Evolutionary conservation across 2,329 filamentous ascomycete genomes (phyloP).

Genomic region (Aspergillus phoenicis): DNA sequence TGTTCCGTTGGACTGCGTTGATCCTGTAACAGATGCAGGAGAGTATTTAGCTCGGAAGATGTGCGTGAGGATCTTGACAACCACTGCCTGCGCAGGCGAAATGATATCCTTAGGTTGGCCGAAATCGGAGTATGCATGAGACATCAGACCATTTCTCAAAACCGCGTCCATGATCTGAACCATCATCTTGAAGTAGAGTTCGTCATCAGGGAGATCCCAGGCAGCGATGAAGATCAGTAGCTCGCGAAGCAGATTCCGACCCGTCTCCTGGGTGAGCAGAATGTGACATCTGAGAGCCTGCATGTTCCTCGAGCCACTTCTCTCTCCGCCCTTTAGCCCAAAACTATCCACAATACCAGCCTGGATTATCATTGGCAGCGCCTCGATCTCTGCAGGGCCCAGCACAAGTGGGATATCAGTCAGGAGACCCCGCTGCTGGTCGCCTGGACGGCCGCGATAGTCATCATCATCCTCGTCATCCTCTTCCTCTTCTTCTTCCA

Average conservation of each 20-base stretch:
- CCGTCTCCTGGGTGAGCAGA: slow-evolving; percentile 84
- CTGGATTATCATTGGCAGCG: slow-evolving; percentile 95
- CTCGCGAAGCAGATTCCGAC: slow-evolving; percentile 84
- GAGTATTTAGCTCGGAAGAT: slow-evolving; percentile 72
- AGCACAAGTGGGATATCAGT: slow-evolving; percentile 94
- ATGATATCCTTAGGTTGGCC: slow-evolving; percentile 94
- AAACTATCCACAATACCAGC: slow-evolving; percentile 87
- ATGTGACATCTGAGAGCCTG: slow-evolving; percentile 90
- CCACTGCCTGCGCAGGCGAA: slow-evolving; percentile 88
- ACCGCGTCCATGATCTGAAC: slow-evolving; percentile 94
- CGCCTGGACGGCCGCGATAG: slow-evolving; percentile 53
- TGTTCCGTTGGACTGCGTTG: slow-evolving; percentile 51
- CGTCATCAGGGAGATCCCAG: slow-evolving; percentile 92
- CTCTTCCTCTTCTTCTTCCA: slow-evolving; percentile 57
- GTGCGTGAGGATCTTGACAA: slow-evolving; percentile 86
- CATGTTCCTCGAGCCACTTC: slow-evolving; percentile 69
- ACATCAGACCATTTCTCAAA: slow-evolving; percentile 83
- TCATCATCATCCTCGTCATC: slow-evolving; percentile 57
- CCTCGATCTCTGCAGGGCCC: slow-evolving; percentile 92
- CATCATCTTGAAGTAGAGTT: slow-evolving; percentile 95
- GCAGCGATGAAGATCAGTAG: slow-evolving; percentile 95
- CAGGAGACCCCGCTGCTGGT: slow-evolving; percentile 71
- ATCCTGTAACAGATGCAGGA: slow-evolving; percentile 50
- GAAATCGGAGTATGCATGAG: slow-evolving; percentile 89
- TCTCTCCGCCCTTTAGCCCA: slow-evolving; percentile 65